These are phyloP conservation scores for Epichloe gansuensis DNA, from an alignment of 2,329 filamentous ascomycete species.

Conservation along the genomic window DNA sequence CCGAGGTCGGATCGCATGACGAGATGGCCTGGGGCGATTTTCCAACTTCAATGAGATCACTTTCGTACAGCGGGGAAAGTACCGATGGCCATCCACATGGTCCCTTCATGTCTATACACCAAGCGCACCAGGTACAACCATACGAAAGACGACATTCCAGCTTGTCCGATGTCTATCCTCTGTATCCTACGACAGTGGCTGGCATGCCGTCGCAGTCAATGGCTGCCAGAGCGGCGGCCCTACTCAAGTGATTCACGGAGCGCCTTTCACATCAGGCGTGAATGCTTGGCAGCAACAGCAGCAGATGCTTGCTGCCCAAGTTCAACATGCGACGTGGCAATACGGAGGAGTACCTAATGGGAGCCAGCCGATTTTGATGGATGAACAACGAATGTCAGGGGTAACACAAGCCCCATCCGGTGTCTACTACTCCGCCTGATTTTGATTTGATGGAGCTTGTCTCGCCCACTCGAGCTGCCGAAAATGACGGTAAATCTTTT, in stretches of 20 bases:
- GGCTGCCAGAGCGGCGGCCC: conserved; percentile 13
- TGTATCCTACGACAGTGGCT: conserved; percentile 24
- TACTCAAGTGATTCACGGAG: conserved; percentile 24
- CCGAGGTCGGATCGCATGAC: conserved; percentile 28
- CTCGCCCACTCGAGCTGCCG: background rate
- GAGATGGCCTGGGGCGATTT: conserved; percentile 34
- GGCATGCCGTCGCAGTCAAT: conserved; percentile 24
- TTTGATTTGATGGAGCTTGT: conserved; percentile 5
- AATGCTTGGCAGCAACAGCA: conserved; percentile 32
- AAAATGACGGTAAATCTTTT: background rate
- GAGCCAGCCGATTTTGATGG: conserved; percentile 7
- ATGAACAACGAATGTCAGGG: conserved; percentile 8
- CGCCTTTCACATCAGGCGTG: conserved; percentile 21
- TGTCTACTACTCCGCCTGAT: conserved; percentile 11
- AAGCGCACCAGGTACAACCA: conserved; percentile 22
- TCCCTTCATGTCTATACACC: conserved; percentile 29
- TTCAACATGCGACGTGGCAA: conserved; percentile 19
- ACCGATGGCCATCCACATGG: conserved; percentile 21
- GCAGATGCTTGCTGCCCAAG: conserved; percentile 14
- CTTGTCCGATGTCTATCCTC: conserved; percentile 32
- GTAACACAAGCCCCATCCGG: conserved; percentile 9
- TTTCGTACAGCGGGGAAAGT: conserved; percentile 36
- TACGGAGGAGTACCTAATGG: conserved; percentile 17
- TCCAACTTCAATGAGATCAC: conserved; percentile 31
- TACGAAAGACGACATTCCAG: conserved; percentile 32